Evolutionary conservation across 176 grass and related monocot genomes (phyloP), one percentile per base, ranked within the genome.

Genomic region (Musa itinerans): DNA sequence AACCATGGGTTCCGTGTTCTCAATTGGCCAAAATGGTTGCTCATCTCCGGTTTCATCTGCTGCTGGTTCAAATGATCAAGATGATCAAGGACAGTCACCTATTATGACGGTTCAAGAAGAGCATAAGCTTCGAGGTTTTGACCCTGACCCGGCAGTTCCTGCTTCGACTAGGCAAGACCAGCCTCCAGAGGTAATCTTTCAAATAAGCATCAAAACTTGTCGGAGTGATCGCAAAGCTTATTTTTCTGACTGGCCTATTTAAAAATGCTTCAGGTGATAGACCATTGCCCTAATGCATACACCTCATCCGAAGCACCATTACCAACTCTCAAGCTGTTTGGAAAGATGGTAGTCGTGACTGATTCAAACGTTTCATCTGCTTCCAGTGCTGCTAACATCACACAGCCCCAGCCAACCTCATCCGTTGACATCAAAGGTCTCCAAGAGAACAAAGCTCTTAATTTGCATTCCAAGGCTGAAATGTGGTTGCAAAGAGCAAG

Each of bases 271-370:
- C 66, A 79, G 77, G 77, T 50, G 58, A 70, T n/a, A 10, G 10
- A 22, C 63, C 81, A 87, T 79, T 54, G 64, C 9, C 21, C 12
- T 67, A 78, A 73, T 52, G 49, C 53, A 7, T 34, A 73, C 51
- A 65, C n/a, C 49, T 29, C 20, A 78, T 53, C 59, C 1, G 34
- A 79, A 68, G 67, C 51, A 25, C 74, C 74, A 57, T 74, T 71
- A 78, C 75, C 82, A 26, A 74, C 54, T 48, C 66, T 98, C 13
- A 89, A 81, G 85, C 84, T 93, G 6, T 98, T 98, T 54, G 90
- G 90, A 19, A 82, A 87, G 82, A 91, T 75, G 21, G 78, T 98
- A 80, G 26, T 67, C 5, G 53, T 87, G 65, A 86, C 54, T 50
- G 22, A 80, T 78, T 62, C 80, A 10, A 65, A 74, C 58, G 50